Evolutionary conservation across 345 rosid species (phyloP).

Genomic region (Noccaea bulbosa): DNA sequence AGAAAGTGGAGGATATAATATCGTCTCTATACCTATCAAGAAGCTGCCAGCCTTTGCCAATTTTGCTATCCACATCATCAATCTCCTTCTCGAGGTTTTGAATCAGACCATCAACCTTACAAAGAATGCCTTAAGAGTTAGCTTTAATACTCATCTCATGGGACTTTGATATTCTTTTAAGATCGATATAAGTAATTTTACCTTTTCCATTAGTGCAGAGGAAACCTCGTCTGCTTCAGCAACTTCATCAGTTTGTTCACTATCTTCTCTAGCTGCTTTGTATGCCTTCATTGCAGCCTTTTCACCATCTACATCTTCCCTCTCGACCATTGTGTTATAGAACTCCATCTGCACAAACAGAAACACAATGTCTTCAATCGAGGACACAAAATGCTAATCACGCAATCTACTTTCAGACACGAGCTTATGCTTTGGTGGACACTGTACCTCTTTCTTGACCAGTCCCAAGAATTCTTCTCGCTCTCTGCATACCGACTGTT

Average conservation of each 20-base stretch:
- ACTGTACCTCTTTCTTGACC: constrained; percentile 86
- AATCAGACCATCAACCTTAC: constrained; percentile 81
- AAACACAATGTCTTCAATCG: constrained; percentile 2
- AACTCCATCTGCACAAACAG: constrained; percentile 70
- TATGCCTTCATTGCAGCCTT: constrained; percentile 79
- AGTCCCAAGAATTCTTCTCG: constrained; percentile 86
- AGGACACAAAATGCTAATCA: constrained; percentile 13
- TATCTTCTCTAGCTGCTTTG: constrained; percentile 79
- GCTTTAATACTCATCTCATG: constrained; percentile 19
- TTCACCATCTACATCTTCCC: constrained; percentile 69
- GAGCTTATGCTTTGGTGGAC: constrained; percentile 8
- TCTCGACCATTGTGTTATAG: constrained; percentile 81
- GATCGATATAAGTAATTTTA: constrained; percentile 28
- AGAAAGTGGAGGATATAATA: neutral
- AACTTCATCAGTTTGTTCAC: constrained; percentile 51
- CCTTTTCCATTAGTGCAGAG: constrained; percentile 77
- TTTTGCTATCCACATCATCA: constrained; percentile 77
- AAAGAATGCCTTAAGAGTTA: constrained; percentile 22
- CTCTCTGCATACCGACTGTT: constrained; percentile 86
- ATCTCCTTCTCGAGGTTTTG: constrained; percentile 92
- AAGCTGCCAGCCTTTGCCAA: constrained; percentile 77
- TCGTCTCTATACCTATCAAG: constrained; percentile 67
- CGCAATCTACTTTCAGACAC: constrained; percentile 8
- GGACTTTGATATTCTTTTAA: neutral
- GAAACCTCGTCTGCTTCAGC: constrained; percentile 70